phyloP scores from a whole-genome alignment of 106 monocot genomes.

The Platanthera zijinensis region DNA sequence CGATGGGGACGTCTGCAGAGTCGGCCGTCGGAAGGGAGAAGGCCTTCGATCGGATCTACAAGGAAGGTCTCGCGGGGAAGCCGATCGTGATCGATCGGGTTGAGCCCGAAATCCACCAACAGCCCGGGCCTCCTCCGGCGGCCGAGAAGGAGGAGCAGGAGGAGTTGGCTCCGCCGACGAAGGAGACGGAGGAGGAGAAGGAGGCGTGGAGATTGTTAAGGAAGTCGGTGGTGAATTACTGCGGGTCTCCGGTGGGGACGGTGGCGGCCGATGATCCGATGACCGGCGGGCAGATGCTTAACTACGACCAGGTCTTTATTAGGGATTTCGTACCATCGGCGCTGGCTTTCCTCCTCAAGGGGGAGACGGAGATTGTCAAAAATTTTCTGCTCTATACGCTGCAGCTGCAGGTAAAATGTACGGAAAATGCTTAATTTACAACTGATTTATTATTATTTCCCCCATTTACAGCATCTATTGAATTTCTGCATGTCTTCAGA shows the following conservation, averaged over 20 bases:
- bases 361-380: slow-evolving; percentile 76
- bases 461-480: not conserved
- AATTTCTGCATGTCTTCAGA: not conserved
- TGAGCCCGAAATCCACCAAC: not conserved
- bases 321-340: slow-evolving; percentile 94
- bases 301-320: slow-evolving; percentile 94
- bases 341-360: slow-evolving; percentile 75
- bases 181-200: slow-evolving; percentile 61
- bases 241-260: slow-evolving; percentile 73
- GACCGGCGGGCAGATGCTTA: slow-evolving; percentile 32
- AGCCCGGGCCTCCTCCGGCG: not conserved
- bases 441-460: not conserved
- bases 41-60: slow-evolving; percentile 29
- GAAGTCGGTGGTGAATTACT: slow-evolving; percentile 70
- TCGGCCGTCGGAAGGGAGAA: slow-evolving; percentile 1
- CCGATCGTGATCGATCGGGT: slow-evolving; percentile 24
- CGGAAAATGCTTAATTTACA: not conserved
- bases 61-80: slow-evolving; percentile 29
- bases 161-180: slow-evolving; percentile 9
- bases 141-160: slow-evolving; percentile 7
- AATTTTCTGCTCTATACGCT: slow-evolving; percentile 89
- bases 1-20: slow-evolving; percentile 16
- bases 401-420: slow-evolving; percentile 67
- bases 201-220: slow-evolving; percentile 82
- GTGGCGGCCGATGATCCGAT: slow-evolving; percentile 72